Evolutionary conservation across 192 early-diverging fungal genomes (phyloP).

Genomic region (Backusella macrospora): DNA sequence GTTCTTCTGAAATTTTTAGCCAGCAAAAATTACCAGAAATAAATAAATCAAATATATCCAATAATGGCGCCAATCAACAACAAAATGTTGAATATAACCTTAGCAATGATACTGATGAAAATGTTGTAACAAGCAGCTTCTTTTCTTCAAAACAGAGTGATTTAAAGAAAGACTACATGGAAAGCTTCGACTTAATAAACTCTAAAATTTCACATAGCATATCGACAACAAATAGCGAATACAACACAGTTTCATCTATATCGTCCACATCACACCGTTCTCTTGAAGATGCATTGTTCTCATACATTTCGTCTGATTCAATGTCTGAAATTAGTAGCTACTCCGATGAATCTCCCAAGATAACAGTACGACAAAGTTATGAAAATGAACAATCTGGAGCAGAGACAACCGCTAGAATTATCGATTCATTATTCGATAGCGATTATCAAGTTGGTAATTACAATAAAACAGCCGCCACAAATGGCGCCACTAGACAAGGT

Average conservation of each 20-base stretch:
- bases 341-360: neutral
- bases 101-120: neutral
- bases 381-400: neutral
- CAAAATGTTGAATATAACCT: neutral
- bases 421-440: neutral
- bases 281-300: constrained; percentile 10
- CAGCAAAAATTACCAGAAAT: neutral
- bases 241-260: neutral
- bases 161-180: neutral
- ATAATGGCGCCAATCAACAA: neutral
- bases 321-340: constrained; percentile 5
- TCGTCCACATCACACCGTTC: constrained; percentile 8
- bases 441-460: constrained; percentile 14
- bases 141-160: neutral
- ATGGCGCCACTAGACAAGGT: constrained; percentile 9
- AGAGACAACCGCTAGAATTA: neutral
- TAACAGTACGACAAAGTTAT: neutral
- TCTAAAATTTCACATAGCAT: neutral
- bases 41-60: neutral
- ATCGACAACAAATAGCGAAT: constrained; percentile 1
- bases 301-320: constrained; percentile 6
- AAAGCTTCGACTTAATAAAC: neutral
- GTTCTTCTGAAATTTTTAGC: neutral
- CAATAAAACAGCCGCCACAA: neutral
- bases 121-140: neutral